A percentile compares a stretch with the other conserved stretches of the same genome.
Conservation (phyloP, 345 rosid genomes). For the Durio zibethinus region DNA sequence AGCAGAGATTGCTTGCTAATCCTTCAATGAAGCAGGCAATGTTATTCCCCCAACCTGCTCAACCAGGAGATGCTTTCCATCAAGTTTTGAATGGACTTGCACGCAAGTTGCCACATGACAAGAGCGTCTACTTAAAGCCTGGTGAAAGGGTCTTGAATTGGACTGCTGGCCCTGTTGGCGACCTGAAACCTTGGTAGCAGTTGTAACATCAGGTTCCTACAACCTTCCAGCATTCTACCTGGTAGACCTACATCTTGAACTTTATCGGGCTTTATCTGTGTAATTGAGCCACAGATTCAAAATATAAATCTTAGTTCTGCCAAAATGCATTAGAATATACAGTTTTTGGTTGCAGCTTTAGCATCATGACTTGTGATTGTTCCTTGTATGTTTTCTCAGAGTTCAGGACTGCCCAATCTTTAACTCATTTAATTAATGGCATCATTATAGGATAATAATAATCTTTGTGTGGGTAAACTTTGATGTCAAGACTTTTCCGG, state of each 20-base stretch:
- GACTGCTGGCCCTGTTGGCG: slow-evolving; percentile 91
- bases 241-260: background rate
- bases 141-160: slow-evolving; percentile 82
- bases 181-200: slow-evolving; percentile 86
- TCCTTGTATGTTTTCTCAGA: background rate
- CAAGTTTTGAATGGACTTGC: slow-evolving; percentile 92
- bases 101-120: slow-evolving; percentile 80
- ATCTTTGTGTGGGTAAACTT: background rate
- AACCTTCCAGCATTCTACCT: background rate
- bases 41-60: slow-evolving; percentile 93
- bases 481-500: background rate
- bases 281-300: background rate
- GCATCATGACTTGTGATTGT: background rate
- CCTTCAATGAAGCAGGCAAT: slow-evolving; percentile 98
- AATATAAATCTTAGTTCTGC: slow-evolving; percentile 22
- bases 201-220: background rate
- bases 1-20: slow-evolving; percentile 88
- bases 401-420: background rate
- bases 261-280: background rate
- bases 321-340: background rate
- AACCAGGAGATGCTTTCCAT: slow-evolving; percentile 93
- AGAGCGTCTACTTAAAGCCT: slow-evolving; percentile 45
- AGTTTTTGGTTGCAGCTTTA: background rate
- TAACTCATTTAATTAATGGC: background rate
- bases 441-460: background rate